Conservation (phyloP, 441 rosid species). For the Pelargonium australe region DNA sequence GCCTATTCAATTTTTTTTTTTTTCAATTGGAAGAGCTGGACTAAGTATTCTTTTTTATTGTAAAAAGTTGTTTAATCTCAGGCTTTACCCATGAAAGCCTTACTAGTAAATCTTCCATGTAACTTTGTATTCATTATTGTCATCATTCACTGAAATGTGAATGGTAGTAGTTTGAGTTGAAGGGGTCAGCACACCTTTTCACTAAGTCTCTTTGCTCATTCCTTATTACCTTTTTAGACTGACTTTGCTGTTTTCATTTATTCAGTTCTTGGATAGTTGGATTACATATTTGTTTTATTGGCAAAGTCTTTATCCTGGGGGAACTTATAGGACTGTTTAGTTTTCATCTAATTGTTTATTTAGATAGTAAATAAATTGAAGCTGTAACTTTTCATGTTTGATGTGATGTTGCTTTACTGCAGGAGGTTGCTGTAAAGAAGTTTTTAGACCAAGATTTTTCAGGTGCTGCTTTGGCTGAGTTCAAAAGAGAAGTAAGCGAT, state of each 20-base stretch:
- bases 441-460: constrained; percentile 99
- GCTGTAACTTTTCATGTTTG: constrained; percentile 12
- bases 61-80: no score
- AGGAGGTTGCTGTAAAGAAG: constrained; percentile 99
- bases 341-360: background rate
- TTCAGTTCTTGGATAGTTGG: background rate
- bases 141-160: no score
- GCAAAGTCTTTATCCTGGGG: constrained; percentile 7
- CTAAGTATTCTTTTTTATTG: no score
- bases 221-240: background rate
- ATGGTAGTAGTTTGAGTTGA: no score
- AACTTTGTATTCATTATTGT: no score
- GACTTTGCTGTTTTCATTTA: background rate
- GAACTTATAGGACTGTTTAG: background rate
- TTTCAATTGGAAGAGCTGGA: no score
- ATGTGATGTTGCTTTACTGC: constrained; percentile 26
- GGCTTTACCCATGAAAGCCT: no score
- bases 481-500: constrained; percentile 89
- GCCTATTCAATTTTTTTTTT: no score
- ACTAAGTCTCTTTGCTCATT: background rate
- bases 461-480: constrained; percentile 94
- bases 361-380: constrained; percentile 14
- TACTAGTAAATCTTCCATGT: no score
- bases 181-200: no score
- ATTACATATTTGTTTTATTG: constrained; percentile 7